phyloP scores from a whole-genome alignment of 2,329 filamentous ascomycete species.

The Fusarium sp. region DNA sequence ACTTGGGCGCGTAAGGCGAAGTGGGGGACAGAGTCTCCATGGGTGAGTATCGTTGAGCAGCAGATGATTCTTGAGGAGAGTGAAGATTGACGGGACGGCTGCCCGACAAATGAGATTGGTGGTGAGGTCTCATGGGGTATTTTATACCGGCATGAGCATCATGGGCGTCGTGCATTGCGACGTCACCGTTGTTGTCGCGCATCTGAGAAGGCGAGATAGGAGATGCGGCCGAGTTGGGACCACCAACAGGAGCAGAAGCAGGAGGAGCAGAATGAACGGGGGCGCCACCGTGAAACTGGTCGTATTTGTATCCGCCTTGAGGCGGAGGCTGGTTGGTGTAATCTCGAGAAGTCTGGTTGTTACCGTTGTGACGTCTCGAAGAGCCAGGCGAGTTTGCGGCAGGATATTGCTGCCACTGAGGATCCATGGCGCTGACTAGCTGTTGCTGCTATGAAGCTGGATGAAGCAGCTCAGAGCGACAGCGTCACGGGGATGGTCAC shows the following conservation, averaged over 20 bases:
- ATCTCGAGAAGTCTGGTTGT: conserved; percentile 59
- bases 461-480: conserved; percentile 39
- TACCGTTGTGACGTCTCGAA: conserved; percentile 72
- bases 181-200: conserved; percentile 79
- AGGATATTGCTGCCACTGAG: conserved; percentile 74
- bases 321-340: conserved; percentile 55
- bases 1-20: conserved; percentile 77
- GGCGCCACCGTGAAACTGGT: conserved; percentile 67
- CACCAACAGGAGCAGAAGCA: conserved; percentile 54
- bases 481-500: conserved; percentile 29
- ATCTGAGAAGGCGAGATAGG: conserved; percentile 67
- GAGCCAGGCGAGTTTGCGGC: conserved; percentile 66
- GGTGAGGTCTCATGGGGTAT: conserved; percentile 82
- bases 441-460: conserved; percentile 36
- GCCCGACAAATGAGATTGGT: conserved; percentile 76
- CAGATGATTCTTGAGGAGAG: conserved; percentile 75
- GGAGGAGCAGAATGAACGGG: conserved; percentile 47
- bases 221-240: conserved; percentile 68
- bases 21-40: conserved; percentile 90
- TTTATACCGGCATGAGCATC: conserved; percentile 89
- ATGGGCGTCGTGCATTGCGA: conserved; percentile 85
- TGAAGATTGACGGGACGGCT: conserved; percentile 71
- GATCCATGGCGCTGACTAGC: conserved; percentile 60
- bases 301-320: conserved; percentile 73
- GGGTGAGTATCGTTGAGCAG: conserved; percentile 92